Percentiles rank a stretch among this genome's conserved stretches.
Evolutionary conservation across 2,329 filamentous ascomycete genomes (phyloP).

Genomic region (Balansia obtecta): DNA sequence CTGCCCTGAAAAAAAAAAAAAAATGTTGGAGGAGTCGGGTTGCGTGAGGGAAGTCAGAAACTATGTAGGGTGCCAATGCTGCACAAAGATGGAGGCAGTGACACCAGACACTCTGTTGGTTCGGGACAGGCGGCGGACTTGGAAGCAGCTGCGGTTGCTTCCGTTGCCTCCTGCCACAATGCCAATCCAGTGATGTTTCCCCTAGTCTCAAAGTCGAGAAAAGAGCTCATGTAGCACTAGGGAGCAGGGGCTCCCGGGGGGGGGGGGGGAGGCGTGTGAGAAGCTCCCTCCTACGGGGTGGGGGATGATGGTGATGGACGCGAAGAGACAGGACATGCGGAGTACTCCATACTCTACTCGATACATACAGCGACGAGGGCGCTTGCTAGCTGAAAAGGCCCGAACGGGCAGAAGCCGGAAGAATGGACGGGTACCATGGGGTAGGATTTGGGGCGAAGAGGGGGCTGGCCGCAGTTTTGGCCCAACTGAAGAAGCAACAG

Average conservation of each 20-base stretch:
- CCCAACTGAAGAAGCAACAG: not conserved
- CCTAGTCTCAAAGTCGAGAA: not conserved
- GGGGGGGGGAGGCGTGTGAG: conserved; percentile 1
- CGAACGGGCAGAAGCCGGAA: not conserved
- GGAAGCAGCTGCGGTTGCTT: not conserved
- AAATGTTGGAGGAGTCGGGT: not conserved
- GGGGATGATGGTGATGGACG: not conserved
- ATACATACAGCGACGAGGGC: not conserved
- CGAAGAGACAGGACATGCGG: not conserved
- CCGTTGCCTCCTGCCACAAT: not conserved
- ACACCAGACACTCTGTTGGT: not conserved
- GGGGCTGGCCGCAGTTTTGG: not conserved
- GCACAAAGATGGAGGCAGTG: not conserved
- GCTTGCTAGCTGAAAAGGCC: not conserved
- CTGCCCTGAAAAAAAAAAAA: not conserved
- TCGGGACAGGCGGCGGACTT: not conserved
- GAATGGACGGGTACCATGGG: not conserved
- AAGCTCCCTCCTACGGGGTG: not conserved
- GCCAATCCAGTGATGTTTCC: not conserved
- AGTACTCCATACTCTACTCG: not conserved
- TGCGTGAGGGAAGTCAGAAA: conserved; percentile 4
- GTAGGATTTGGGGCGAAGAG: not conserved
- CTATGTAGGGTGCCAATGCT: conserved; percentile 3
- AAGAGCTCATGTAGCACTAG: not conserved
- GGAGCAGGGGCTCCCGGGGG: not conserved